Evolutionary conservation across 2,329 filamentous ascomycete genomes (phyloP).

Genomic region (Cercospora sp.): DNA sequence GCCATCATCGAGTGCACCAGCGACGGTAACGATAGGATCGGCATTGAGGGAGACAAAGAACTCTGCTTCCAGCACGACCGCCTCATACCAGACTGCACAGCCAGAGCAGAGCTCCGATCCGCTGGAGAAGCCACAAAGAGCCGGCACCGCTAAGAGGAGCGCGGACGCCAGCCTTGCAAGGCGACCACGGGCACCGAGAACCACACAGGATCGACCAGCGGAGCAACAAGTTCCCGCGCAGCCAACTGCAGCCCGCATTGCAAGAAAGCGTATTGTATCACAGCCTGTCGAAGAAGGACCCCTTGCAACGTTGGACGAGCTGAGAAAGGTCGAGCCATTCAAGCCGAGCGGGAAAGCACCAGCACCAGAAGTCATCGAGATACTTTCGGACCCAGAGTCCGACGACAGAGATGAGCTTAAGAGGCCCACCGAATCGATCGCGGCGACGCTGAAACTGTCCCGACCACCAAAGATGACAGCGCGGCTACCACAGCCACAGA

Average conservation of each 20-base stretch:
- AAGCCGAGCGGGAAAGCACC: conserved; percentile 32
- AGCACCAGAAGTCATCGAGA: conserved; percentile 39
- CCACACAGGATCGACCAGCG: conserved; percentile 31
- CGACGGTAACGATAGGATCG: conserved; percentile 21
- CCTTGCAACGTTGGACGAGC: conserved; percentile 38
- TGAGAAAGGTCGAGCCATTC: conserved; percentile 35
- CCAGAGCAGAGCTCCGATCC: conserved; percentile 32
- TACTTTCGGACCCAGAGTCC: conserved; percentile 38
- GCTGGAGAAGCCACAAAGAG: conserved; percentile 31
- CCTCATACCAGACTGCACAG: conserved; percentile 30
- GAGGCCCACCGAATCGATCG: conserved; percentile 18
- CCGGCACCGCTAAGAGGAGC: conserved; percentile 33
- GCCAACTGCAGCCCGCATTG: conserved; percentile 25
- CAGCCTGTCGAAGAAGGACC: conserved; percentile 32
- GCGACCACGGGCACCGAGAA: conserved; percentile 36
- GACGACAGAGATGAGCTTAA: conserved; percentile 31
- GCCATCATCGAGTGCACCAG: conserved; percentile 21
- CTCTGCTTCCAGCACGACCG: conserved; percentile 28
- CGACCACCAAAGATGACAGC: conserved; percentile 35
- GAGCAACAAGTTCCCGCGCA: conserved; percentile 17
- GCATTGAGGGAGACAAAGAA: conserved; percentile 31
- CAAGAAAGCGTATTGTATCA: conserved; percentile 26
- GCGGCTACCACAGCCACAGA: conserved; percentile 32
- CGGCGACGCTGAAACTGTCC: conserved; percentile 30
- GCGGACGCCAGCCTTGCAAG: conserved; percentile 42